Percentiles rank a stretch among this genome's conserved stretches.
Evolutionary conservation across 495 filamentous ascomycete genomes (phyloP).

Genomic region (Tuber magnatum): DNA sequence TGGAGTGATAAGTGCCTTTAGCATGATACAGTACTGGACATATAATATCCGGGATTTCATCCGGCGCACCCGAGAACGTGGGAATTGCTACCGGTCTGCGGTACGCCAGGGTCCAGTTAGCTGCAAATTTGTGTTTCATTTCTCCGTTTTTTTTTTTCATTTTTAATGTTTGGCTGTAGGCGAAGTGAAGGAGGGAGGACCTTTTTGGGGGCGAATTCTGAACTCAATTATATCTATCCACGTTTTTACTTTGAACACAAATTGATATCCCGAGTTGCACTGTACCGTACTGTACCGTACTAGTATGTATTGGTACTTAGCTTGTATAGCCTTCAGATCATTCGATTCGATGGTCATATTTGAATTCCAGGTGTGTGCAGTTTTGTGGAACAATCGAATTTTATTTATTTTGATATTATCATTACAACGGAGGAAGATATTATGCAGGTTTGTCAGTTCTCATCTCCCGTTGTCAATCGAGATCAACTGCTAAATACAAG

Average conservation of each 20-base stretch:
- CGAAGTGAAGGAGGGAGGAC: not conserved
- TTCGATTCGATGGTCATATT: not conserved
- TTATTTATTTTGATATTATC: not conserved
- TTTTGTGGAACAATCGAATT: not conserved
- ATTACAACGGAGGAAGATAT: not conserved
- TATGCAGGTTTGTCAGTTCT: not conserved
- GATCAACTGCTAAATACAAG: not conserved
- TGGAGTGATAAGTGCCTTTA: not conserved
- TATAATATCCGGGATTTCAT: not conserved
- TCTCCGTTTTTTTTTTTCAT: not conserved
- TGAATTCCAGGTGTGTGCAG: conserved; percentile 4
- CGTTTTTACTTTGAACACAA: not conserved
- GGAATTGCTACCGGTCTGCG: not conserved
- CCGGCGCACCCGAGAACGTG: not conserved
- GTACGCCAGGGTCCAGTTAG: not conserved
- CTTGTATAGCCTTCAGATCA: not conserved
- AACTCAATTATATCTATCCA: conserved; percentile 4
- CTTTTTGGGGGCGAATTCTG: not conserved
- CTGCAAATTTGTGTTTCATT: not conserved
- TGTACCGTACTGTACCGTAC: not conserved
- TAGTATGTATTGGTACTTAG: not conserved
- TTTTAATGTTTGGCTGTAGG: not conserved
- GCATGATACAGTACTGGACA: not conserved
- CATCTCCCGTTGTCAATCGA: not conserved
- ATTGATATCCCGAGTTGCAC: not conserved